Conservation (phyloP, 2,329 filamentous ascomycete species). For the Ophiocordyceps camponoti-saundersi region DNA sequence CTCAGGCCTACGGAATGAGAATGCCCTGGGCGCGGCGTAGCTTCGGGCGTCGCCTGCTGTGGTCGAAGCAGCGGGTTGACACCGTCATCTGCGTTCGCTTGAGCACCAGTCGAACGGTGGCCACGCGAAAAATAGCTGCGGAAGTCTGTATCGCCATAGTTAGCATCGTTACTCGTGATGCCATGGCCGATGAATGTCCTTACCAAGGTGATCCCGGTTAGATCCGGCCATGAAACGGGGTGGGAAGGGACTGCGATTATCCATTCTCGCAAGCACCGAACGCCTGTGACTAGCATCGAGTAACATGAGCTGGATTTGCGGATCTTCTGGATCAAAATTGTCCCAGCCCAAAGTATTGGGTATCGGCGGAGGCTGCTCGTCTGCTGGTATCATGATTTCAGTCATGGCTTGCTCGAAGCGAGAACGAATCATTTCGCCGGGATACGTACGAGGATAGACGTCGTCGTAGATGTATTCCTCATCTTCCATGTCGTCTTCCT, state of each 20-base stretch:
- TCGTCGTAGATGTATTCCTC: constrained; percentile 46
- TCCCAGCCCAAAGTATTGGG: constrained; percentile 38
- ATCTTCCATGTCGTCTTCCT: constrained; percentile 57
- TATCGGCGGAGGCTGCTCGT: constrained; percentile 17
- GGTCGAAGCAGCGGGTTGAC: constrained; percentile 75
- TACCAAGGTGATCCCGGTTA: constrained; percentile 35
- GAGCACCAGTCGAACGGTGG: constrained; percentile 34
- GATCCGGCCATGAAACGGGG: constrained; percentile 33
- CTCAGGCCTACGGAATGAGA: constrained; percentile 37
- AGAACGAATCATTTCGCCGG: background rate
- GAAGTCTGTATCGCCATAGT: constrained; percentile 20
- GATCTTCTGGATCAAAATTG: constrained; percentile 28
- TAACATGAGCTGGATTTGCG: constrained; percentile 26
- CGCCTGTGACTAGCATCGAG: constrained; percentile 32
- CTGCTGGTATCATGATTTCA: background rate
- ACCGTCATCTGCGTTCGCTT: constrained; percentile 57
- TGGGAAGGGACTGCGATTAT: constrained; percentile 43
- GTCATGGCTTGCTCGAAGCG: background rate
- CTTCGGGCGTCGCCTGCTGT: constrained; percentile 24
- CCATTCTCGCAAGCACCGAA: constrained; percentile 15
- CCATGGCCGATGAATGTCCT: constrained; percentile 6
- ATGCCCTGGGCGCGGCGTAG: constrained; percentile 28
- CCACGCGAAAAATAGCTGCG: constrained; percentile 31
- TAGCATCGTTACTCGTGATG: background rate
- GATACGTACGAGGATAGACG: constrained; percentile 35